These are phyloP conservation scores for Tricholoma sp. DNA, from an alignment of 768 basidiomycete genomes.

Conservation along the genomic window DNA sequence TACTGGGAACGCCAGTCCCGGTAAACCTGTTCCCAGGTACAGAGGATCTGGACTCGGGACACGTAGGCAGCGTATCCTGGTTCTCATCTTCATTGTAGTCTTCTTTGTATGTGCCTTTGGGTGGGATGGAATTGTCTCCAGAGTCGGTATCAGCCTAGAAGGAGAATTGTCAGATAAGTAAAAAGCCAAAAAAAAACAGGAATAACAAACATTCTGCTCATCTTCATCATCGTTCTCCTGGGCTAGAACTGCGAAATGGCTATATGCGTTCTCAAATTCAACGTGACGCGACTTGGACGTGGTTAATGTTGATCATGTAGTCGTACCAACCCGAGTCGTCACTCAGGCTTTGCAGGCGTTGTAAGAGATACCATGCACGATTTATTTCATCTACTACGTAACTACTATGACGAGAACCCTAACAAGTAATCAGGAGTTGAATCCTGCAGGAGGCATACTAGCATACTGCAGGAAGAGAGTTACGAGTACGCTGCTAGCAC, in stretches of 20 bases:
- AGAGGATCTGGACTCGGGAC: slow-evolving; percentile 10
- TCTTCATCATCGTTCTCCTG: slow-evolving; percentile 15
- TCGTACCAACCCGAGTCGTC: no score
- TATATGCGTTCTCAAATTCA: slow-evolving; percentile 29
- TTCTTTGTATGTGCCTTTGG: slow-evolving; percentile 17
- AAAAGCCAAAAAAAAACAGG: not conserved
- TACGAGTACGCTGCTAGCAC: no score
- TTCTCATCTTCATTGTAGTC: slow-evolving; percentile 8
- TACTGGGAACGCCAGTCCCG: slow-evolving; percentile 1
- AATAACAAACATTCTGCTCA: slow-evolving; percentile 19
- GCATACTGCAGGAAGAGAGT: no score
- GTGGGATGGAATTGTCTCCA: slow-evolving; percentile 2
- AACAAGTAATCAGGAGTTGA: no score
- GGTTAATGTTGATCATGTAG: not conserved
- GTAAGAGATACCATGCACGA: no score
- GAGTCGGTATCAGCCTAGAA: not conserved
- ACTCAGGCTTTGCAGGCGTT: no score
- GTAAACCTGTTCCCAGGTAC: not conserved
- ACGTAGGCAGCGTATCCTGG: slow-evolving; percentile 13
- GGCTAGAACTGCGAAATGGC: slow-evolving; percentile 30
- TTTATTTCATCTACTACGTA: no score
- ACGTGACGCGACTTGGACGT: not conserved
- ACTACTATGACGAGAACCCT: no score
- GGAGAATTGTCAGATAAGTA: not conserved
- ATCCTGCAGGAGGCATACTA: no score